Percentiles rank a stretch among this genome's conserved stretches.
Conservation (phyloP, 768 basidiomycete species). For the Amanita inopinata region DNA sequence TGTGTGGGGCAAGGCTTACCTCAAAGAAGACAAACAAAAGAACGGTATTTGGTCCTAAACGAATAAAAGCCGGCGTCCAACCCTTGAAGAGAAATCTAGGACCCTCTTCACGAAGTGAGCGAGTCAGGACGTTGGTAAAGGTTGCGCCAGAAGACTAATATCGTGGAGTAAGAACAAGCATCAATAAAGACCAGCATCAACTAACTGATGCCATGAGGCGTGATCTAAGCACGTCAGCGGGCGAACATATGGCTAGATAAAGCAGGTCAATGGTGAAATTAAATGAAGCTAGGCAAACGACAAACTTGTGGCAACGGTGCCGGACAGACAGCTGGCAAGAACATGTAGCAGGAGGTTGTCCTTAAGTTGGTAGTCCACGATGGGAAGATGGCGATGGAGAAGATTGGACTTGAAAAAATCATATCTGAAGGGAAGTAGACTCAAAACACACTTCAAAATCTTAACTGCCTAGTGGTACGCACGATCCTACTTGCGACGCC, state of each 20-base stretch:
- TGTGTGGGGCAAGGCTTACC: constrained; percentile 25
- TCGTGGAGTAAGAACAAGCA: constrained; percentile 6
- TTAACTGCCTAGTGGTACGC: constrained; percentile 22
- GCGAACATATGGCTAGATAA: constrained; percentile 68
- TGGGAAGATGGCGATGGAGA: constrained; percentile 40
- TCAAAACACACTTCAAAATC: too few species aligned
- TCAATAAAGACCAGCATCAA: background rate
- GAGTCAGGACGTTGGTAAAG: constrained; percentile 41
- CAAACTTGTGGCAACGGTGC: constrained; percentile 68
- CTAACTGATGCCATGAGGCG: constrained; percentile 70
- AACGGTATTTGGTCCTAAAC: constrained; percentile 76
- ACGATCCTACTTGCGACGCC: constrained; percentile 83
- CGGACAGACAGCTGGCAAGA: constrained; percentile 57
- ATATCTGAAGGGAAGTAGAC: too few species aligned
- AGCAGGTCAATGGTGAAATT: constrained; percentile 9
- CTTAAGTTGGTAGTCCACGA: constrained; percentile 48
- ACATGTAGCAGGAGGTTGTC: constrained; percentile 64
- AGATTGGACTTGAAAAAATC: constrained; percentile 64
- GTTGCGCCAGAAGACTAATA: constrained; percentile 40
- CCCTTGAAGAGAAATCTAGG: constrained; percentile 76
- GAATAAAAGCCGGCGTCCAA: constrained; percentile 83
- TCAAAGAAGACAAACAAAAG: constrained; percentile 82
- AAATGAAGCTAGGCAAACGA: background rate
- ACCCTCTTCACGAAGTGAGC: constrained; percentile 65
- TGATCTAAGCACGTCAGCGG: constrained; percentile 68